A percentile compares a stretch with the other conserved stretches of the same genome.
Conservation (phyloP, 495 filamentous ascomycete genomes). For the Echria macrotheca region DNA sequence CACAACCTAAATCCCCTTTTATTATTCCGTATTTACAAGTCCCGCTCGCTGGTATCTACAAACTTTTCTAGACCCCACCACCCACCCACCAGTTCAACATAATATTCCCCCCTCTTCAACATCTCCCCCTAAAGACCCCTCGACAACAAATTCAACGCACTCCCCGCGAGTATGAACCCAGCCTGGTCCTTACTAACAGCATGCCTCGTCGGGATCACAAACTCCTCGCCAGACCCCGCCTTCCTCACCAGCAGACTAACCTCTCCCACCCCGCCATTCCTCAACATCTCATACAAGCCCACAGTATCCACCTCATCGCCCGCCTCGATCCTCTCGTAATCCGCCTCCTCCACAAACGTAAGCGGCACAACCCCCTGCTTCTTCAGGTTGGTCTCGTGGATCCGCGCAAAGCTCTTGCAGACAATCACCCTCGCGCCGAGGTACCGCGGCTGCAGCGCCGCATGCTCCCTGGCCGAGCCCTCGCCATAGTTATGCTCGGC, state of each 20-base stretch:
- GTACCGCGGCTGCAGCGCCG: conserved; percentile 91
- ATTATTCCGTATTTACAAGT: conserved; percentile 9
- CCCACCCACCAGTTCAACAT: too few relatives aligned
- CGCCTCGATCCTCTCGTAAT: conserved; percentile 77
- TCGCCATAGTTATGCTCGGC: conserved; percentile 99
- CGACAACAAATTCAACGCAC: conserved; percentile 83
- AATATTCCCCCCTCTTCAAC: background rate
- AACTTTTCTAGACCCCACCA: too few relatives aligned
- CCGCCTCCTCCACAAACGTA: conserved; percentile 77
- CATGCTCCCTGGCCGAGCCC: conserved; percentile 90
- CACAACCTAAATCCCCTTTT: too few relatives aligned
- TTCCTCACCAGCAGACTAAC: conserved; percentile 62
- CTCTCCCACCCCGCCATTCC: conserved; percentile 72
- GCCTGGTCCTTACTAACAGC: conserved; percentile 83
- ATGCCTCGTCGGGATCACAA: conserved; percentile 62
- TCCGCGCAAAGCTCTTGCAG: conserved; percentile 86
- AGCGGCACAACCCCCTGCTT: conserved; percentile 96
- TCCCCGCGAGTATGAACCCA: conserved; percentile 85
- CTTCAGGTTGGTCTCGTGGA: conserved; percentile 98
- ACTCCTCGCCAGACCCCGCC: conserved; percentile 52
- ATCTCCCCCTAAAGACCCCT: conserved; percentile 29
- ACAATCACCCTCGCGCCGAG: conserved; percentile 85
- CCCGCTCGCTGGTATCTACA: too few relatives aligned
- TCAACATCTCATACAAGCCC: conserved; percentile 76
- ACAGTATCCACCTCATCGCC: conserved; percentile 77